These are phyloP conservation scores for Cynara cardunculus DNA, from an alignment of 129 eudicot species.

Conservation along the genomic window DNA sequence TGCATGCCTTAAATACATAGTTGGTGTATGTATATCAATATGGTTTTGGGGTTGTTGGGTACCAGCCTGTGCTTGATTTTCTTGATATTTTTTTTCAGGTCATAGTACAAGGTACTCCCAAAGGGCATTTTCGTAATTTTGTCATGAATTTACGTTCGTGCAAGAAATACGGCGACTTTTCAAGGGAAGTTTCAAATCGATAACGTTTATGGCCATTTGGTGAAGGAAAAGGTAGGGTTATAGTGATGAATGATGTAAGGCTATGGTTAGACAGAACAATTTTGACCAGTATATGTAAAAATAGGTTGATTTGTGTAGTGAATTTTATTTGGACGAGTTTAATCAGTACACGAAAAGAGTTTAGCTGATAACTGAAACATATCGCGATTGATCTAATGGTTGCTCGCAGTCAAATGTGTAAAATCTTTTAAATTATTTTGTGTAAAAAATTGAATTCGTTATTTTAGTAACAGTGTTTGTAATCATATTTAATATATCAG, in stretches of 20 bases:
- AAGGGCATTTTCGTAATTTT: neutral
- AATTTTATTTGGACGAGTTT: neutral
- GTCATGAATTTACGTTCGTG: neutral
- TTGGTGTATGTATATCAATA: constrained; percentile 22
- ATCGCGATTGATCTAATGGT: neutral
- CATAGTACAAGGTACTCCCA: constrained; percentile 6
- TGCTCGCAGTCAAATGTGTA: neutral
- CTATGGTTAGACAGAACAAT: neutral
- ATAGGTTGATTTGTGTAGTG: neutral
- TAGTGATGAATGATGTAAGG: neutral
- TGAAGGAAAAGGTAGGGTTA: neutral
- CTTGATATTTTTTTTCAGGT: constrained; percentile 13
- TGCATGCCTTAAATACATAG: constrained; percentile 16
- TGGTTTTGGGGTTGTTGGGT: constrained; percentile 17
- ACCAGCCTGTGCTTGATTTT: constrained; percentile 18
- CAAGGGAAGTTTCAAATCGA: neutral
- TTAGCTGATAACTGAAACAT: neutral
- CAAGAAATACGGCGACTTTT: neutral
- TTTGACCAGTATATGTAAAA: neutral
- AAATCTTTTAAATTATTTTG: neutral
- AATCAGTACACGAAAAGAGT: neutral
- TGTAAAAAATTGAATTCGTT: too few relatives aligned
- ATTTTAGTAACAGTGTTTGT: too few relatives aligned
- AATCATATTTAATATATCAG: neutral
- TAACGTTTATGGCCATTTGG: neutral